A percentile compares a stretch with the other conserved stretches of the same genome.
Evolutionary conservation across 768 basidiomycete species (phyloP).

Genomic region (Amanita inopinata): DNA sequence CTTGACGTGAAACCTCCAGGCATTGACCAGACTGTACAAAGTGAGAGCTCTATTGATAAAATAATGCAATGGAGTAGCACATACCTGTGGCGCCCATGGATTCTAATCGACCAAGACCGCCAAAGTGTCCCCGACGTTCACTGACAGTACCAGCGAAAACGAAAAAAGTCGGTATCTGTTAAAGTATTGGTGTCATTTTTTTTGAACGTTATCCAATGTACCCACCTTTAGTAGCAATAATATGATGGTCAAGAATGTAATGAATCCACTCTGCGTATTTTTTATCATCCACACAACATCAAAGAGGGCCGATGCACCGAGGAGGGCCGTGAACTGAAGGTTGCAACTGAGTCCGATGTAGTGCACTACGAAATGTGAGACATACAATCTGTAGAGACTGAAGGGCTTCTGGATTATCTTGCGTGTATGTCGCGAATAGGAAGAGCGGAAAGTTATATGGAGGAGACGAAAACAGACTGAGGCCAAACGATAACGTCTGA

Average conservation of each 20-base stretch:
- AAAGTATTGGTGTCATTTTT: background rate
- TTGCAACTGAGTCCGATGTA: slow-evolving; percentile 2
- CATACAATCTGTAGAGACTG: slow-evolving; percentile 59
- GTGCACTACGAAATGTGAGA: slow-evolving; percentile 1
- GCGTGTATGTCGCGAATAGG: slow-evolving; percentile 65
- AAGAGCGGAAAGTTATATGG: slow-evolving; percentile 78
- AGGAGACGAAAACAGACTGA: slow-evolving; percentile 47
- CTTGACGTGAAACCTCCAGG: slow-evolving; percentile 58
- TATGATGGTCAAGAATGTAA: slow-evolving; percentile 43
- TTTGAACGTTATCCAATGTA: background rate
- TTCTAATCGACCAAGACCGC: slow-evolving; percentile 37
- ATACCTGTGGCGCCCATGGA: slow-evolving; percentile 48
- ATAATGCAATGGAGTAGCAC: too few species aligned
- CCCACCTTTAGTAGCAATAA: slow-evolving; percentile 51
- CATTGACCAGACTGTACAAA: slow-evolving; percentile 72
- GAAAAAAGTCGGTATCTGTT: slow-evolving; percentile 51
- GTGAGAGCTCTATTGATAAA: too few species aligned
- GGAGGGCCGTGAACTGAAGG: slow-evolving; percentile 56
- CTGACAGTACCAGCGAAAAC: slow-evolving; percentile 42
- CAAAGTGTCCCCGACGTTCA: slow-evolving; percentile 44
- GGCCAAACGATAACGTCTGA: slow-evolving; percentile 53
- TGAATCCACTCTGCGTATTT: slow-evolving; percentile 45
- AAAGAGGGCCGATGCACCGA: slow-evolving; percentile 51
- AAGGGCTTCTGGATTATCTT: slow-evolving; percentile 55
- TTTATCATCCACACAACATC: slow-evolving; percentile 65